These are phyloP conservation scores for Apiospora kogelbergensis DNA, from an alignment of 2,329 filamentous ascomycete genomes.

Conservation along the genomic window DNA sequence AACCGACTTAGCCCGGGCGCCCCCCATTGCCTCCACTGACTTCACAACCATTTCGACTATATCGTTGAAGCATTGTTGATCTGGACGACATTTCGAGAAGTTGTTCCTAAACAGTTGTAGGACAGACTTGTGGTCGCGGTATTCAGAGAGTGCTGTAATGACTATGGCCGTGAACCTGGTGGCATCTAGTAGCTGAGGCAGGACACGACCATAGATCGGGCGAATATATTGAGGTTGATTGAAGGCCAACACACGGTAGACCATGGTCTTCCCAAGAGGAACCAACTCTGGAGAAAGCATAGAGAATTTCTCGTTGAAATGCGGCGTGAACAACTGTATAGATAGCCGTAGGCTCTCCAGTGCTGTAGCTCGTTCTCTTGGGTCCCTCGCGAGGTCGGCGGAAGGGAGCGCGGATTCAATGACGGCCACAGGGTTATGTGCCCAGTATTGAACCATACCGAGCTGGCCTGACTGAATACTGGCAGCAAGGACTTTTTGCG, in stretches of 20 bases:
- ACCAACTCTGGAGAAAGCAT: constrained; percentile 15
- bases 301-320: constrained; percentile 24
- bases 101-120: constrained; percentile 35
- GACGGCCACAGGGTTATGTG: constrained; percentile 34
- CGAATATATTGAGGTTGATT: constrained; percentile 21
- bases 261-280: constrained; percentile 27
- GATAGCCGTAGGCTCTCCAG: constrained; percentile 21
- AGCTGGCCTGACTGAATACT: constrained; percentile 28
- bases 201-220: constrained; percentile 33
- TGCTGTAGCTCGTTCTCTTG: constrained; percentile 12
- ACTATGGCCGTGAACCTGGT: constrained; percentile 30
- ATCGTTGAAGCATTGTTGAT: constrained; percentile 19
- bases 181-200: constrained; percentile 23
- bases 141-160: constrained; percentile 29
- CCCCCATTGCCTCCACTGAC: constrained; percentile 30
- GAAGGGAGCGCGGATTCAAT: constrained; percentile 28
- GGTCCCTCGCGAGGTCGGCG: constrained; percentile 18
- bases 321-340: constrained; percentile 32
- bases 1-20: constrained; percentile 28
- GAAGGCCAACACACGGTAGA: constrained; percentile 28
- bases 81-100: constrained; percentile 28
- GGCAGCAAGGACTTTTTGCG: constrained; percentile 29
- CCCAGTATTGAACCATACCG: constrained; percentile 34
- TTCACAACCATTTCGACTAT: constrained; percentile 33
- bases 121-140: constrained; percentile 30